Evolutionary conservation across 2,329 filamentous ascomycete species (phyloP), one percentile per base, ranked within the genome.

Genomic region (Fusarium penzigii): DNA sequence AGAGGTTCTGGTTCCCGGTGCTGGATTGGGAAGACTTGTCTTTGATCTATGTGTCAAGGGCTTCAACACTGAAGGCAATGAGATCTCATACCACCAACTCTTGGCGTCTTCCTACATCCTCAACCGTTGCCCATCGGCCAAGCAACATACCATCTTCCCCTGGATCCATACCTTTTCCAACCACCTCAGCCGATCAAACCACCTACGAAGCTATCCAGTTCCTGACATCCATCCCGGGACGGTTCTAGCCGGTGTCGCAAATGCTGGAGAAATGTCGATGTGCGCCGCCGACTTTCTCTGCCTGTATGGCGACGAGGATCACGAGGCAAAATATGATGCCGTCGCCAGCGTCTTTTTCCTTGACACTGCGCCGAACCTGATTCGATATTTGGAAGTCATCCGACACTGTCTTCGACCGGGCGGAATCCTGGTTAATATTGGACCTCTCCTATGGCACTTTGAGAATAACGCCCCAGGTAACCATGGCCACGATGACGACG

Each of bases 81-180:
- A 99, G 72, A 96, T 97, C 56, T 97, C 92, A 3, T 97, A 96
- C 67, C 94, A 99, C 70, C 91, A 96, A 69, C 82, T 99, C n/a
- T 79, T 97, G 52, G 91, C 91, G 2, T 95, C 90, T 6, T 84
- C 82, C 0, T 87, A 89, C 67, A 82, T 92, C 14, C 81, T 92
- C 44, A 92, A 93, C 69, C 80, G 78, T 62, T 89, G 86, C 5
- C 63, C 75, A 1, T 67, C 70, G 2, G 81, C 81, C 1, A 79
- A 79, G 14, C 79, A 88, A 55, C 90, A 92, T 71, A 84, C 78
- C 9, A 79, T 99, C 46, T 90, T 88, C 65, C 94, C 94, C 1
- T 99, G 93, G 83, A 84, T 91, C 4, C 83, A 94, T 57, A 86
- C 84, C 42, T 96, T 97, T 70, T 96, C 90, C 6, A 97, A 99